Conservation (phyloP, 1,284 basidiomycete genomes). For the Neolentinus lepideus region DNA sequence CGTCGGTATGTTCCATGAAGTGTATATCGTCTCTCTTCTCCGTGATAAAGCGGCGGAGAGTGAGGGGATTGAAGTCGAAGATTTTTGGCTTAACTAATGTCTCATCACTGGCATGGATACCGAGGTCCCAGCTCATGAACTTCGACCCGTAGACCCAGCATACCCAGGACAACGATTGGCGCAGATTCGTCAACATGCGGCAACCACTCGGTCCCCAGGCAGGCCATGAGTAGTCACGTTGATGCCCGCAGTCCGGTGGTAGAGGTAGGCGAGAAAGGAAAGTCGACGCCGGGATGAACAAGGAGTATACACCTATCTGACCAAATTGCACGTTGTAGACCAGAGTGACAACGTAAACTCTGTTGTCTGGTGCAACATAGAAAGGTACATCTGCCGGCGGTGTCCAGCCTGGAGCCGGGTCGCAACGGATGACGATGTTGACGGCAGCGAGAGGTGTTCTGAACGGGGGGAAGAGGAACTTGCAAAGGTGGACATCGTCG, state of each 20-base stretch:
- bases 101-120: constrained; percentile 5
- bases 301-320: constrained; percentile 24
- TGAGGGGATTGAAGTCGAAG: constrained; percentile 47
- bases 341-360: constrained; percentile 38
- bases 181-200: constrained; percentile 28
- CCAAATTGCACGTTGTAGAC: constrained; percentile 25
- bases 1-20: constrained; percentile 12
- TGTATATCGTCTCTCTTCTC: constrained; percentile 5
- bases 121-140: constrained; percentile 24
- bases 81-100: constrained; percentile 11
- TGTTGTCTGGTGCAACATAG: constrained; percentile 32
- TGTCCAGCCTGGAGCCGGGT: constrained; percentile 43
- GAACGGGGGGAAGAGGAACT: constrained; percentile 34
- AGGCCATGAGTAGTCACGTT: constrained; percentile 33
- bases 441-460: constrained; percentile 17
- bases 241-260: constrained; percentile 11
- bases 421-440: constrained; percentile 42
- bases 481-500: constrained; percentile 25
- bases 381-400: constrained; percentile 39
- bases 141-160: constrained; percentile 52
- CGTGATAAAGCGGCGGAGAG: constrained; percentile 21
- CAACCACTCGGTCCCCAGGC: constrained; percentile 44
- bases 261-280: constrained; percentile 28
- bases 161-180: constrained; percentile 40
- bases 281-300: constrained; percentile 42